Evolutionary conservation across 140 eudicot genomes (phyloP).

Genomic region (Cichorium intybus): DNA sequence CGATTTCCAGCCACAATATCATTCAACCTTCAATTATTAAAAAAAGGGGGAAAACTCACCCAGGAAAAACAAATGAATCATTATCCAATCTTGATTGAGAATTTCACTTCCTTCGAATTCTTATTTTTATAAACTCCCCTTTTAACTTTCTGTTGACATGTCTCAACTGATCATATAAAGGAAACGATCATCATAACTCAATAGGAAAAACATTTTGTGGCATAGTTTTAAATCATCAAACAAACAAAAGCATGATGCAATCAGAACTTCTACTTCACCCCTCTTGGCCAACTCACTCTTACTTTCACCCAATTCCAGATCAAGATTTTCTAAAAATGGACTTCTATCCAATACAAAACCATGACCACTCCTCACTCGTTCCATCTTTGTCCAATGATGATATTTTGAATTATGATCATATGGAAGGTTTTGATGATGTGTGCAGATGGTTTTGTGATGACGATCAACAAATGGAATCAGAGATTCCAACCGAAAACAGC

Average conservation of each 20-base stretch:
- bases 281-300: neutral
- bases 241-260: neutral
- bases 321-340: neutral
- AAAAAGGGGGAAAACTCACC: too few relatives aligned
- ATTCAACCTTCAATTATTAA: too few relatives aligned
- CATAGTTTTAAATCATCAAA: neutral
- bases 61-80: too few relatives aligned
- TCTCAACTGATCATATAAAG: neutral
- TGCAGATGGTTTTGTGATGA: constrained; percentile 46
- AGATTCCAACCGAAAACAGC: constrained; percentile 16
- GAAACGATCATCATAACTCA: neutral
- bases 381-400: neutral
- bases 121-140: neutral
- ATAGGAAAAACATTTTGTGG: neutral
- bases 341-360: neutral
- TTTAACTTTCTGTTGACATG: neutral
- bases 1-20: neutral
- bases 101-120: neutral
- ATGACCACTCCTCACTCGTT: neutral
- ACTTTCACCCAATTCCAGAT: neutral
- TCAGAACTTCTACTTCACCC: neutral
- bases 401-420: neutral
- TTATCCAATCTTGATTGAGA: neutral
- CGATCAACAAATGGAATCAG: constrained; percentile 16
- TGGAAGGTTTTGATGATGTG: constrained; percentile 10